Evolutionary conservation across 768 basidiomycete species (phyloP), one percentile per base, ranked within the genome.

Genomic region (Termitomyces sp.): DNA sequence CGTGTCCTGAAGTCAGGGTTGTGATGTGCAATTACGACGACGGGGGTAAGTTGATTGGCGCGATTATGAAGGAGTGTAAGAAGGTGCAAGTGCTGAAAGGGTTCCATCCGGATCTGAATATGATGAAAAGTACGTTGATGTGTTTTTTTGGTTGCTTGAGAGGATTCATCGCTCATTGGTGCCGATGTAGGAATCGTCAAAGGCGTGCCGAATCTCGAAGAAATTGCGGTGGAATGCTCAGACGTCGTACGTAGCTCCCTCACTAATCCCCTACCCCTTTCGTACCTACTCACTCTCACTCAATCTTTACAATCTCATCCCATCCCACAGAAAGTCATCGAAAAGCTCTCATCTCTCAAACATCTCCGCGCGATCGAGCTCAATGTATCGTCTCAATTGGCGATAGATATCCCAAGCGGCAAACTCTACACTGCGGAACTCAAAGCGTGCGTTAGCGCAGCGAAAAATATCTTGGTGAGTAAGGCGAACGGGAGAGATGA

Each of bases 1-100:
- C 66, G 37, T 73, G 71, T 59, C 69, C 67, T 2, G 61, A 70
- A 27, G 73, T 68, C 4, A 41, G 47, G 23, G 60, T 49, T 17
- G 68, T 72, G 4, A 56, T 66, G 19, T 73, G 68, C 53, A 65
- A 58, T 45, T 40, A 43, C n/a, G 57, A 45, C 1, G 64, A 69
- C 42, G 64, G 63, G 5, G 59, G 65, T 25, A 66, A 66, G 58
- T 59, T 73, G 16, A 58, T 73, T 3, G 60, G 64, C 23, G 69
- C 71, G 5, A 69, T 72, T 21, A 57, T 41, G 10, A 69, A 69
- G 53, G 60, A 59, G 10, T 69, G 69, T 56, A 66, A 64, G 54
- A 63, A 69, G 40, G 68, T 73, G 2, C 65, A 70, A 40, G 66
- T 59, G 4, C 14, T 72, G 23, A 62, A 65, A 19, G 68, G 69